Conservation (phyloP, 768 basidiomycete genomes). For the Chalciporus piperatus region DNA sequence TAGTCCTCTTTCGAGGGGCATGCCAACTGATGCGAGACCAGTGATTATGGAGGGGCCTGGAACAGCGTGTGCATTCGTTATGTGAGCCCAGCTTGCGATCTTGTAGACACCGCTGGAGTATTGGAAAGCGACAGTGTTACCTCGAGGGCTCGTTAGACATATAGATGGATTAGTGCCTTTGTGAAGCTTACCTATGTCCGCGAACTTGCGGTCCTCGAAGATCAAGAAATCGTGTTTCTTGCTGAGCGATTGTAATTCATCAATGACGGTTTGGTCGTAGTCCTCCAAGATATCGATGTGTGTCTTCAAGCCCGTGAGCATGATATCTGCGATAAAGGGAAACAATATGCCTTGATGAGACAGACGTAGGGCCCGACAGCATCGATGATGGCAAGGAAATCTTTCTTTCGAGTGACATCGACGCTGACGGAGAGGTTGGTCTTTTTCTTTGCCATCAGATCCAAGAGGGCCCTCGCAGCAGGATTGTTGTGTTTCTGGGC, state of each 20-base stretch:
- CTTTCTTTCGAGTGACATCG: slow-evolving; percentile 78
- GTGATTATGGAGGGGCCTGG: slow-evolving; percentile 93
- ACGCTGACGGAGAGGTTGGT: slow-evolving; percentile 95
- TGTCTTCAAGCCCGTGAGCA: slow-evolving; percentile 58
- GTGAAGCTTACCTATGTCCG: slow-evolving; percentile 80
- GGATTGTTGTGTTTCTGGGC: slow-evolving; percentile 62
- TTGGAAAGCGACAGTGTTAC: slow-evolving; percentile 94
- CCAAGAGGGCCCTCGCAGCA: slow-evolving; percentile 74
- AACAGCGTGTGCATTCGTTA: slow-evolving; percentile 95
- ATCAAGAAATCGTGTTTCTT: slow-evolving; percentile 88
- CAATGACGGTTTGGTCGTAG: slow-evolving; percentile 72
- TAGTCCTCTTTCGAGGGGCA: slow-evolving; percentile 78
- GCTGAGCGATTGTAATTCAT: slow-evolving; percentile 66
- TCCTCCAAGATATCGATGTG: slow-evolving; percentile 96
- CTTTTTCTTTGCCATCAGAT: slow-evolving; percentile 81
- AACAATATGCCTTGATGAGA: slow-evolving; percentile 78
- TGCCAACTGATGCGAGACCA: slow-evolving; percentile 85
- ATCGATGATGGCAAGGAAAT: slow-evolving; percentile 84
- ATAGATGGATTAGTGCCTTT: not conserved
- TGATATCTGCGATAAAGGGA: slow-evolving; percentile 4
- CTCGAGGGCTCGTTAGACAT: slow-evolving; percentile 40
- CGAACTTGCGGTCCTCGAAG: slow-evolving; percentile 98
- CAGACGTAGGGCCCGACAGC: slow-evolving; percentile 87
- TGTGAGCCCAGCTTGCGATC: slow-evolving; percentile 93
- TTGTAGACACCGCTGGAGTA: slow-evolving; percentile 91